Evolutionary conservation across 75 land plant genomes (phyloP), one percentile per base, ranked within the genome.

Genomic region (Selaginella moellendorffii): DNA sequence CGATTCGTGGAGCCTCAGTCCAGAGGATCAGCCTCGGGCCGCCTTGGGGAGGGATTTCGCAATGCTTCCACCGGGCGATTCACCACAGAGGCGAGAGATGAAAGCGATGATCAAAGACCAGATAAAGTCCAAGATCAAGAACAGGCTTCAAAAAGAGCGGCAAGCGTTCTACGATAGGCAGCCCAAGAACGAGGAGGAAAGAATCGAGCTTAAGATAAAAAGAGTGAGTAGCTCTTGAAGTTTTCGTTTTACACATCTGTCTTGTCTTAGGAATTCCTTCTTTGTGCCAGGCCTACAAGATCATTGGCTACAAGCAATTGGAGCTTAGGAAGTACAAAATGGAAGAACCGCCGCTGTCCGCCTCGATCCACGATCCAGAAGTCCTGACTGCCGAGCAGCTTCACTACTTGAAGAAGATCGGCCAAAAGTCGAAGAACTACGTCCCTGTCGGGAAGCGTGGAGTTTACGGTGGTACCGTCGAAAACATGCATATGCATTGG

Each of bases 401-500:
- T 46, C 86, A 85, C 59, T 87, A 73, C 71, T 85, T 69, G 68
- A 64, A 85, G 42, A 82, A 85, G 65, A 82, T 84, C 82, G 88
- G 88, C 19, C 77, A 74, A 24, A 87, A 84, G 61, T 68, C 69
- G 64, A 84, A 80, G 65, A 84, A 87, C 65, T 87, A 87, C 72
- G 85, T 87, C 1, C 89, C 85, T 12, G 61, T 87, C 69, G 92
- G 92, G 42, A 69, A 81, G 24, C 80, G 92, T 26, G 88, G 85
- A 28, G 74, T 87, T 59, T 87, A 69, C 62, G 81, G 81, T 64
- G 92, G 92, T 20, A 86, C 84, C 36, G 77, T 87, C 19, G 69
- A 84, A 59, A 87, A 87, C 67, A 84, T 87, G 92, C 92, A 87
- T 66, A 63, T 87, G 72, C 92, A 87, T 46, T 87, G 92, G 92